Evolutionary conservation across 2,329 filamentous ascomycete genomes (phyloP), one percentile per base, ranked within the genome.

Genomic region (Elsinoe ampelina): DNA sequence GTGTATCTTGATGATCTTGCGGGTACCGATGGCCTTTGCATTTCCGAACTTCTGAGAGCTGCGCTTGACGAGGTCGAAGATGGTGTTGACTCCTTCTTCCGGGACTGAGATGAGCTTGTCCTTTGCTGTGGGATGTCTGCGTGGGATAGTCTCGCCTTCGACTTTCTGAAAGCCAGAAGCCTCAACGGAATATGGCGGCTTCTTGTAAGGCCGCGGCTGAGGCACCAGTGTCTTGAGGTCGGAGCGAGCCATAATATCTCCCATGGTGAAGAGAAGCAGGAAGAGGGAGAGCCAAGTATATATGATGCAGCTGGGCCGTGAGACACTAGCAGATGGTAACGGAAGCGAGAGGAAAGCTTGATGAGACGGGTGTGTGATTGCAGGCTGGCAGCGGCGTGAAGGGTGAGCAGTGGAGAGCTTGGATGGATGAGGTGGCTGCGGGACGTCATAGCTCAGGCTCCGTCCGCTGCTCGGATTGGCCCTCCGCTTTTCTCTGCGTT

Each of bases 91-190:
- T 61, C 85, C 86, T 39, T 85, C 79, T 55, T 82, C 77, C 3
- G 88, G 87, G 8, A 76, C 80, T 56, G 77, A 75, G 61, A 82
- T 74, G 58, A 95, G 82, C 54, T 79, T 82, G 64, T 95, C 79
- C 70, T 86, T 87, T 61, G 85, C 82, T 58, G 77, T 76, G 57
- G 81, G 77, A 69, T 95, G 84, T 58, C 89, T 82, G 64, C 88
- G 85, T 38, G 90, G 89, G 62, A 89, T 84, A 51, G 90, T 92
- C 76, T 95, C 89, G 74, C 89, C 89, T 5, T 85, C 77, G 60
- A 86, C 79, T 63, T 84, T 83, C 67, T 83, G 73, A 62, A 77
- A 81, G 65, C 84, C 86, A 13, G 86, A 75, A 10, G 80, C 82
- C 65, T 93, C 87, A 66, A 90, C 75, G 57, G 85, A 85, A 75